Conservation (phyloP, 2,329 filamentous ascomycete genomes). For the Colletotrichum gloeosporioides region DNA sequence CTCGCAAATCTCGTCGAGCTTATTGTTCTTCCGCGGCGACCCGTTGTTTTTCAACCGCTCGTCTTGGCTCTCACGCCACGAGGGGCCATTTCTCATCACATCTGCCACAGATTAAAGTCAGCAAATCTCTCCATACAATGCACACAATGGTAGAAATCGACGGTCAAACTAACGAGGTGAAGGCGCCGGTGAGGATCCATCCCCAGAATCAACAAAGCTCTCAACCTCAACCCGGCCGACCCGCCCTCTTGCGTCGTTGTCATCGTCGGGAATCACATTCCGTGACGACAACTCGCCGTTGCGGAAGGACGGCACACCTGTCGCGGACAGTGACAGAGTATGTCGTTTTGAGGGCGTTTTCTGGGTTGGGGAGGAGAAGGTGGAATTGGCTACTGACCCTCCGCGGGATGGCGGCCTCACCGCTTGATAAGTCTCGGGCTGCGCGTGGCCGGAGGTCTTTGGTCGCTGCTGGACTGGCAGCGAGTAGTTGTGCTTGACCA, state of each 20-base stretch:
- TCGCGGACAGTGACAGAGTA: background rate
- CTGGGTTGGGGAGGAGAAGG: conserved; percentile 18
- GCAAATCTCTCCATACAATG: background rate
- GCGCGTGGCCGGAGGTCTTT: conserved; percentile 1
- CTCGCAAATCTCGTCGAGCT: conserved; percentile 40
- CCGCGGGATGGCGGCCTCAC: conserved; percentile 21
- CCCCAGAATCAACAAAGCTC: conserved; percentile 15
- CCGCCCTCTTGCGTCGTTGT: conserved; percentile 1
- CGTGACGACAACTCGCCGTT: conserved; percentile 1
- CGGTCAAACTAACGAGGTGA: conserved; percentile 30
- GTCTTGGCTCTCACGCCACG: conserved; percentile 13
- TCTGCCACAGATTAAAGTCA: background rate
- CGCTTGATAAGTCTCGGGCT: conserved; percentile 1
- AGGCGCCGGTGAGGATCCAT: conserved; percentile 20
- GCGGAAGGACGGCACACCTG: background rate
- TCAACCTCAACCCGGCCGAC: conserved; percentile 20
- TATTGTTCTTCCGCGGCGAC: conserved; percentile 26
- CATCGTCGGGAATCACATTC: background rate
- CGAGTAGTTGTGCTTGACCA: conserved; percentile 25
- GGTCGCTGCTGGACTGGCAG: conserved; percentile 16
- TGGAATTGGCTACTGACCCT: conserved; percentile 22
- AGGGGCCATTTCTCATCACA: conserved; percentile 20
- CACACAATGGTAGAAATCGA: conserved; percentile 5
- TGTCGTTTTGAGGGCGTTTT: conserved; percentile 13
- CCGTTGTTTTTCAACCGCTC: conserved; percentile 27